Percentiles rank a stretch among this genome's conserved stretches.
Evolutionary conservation across 1,284 basidiomycete species (phyloP).

Genomic region (Papiliotrema flavescens): DNA sequence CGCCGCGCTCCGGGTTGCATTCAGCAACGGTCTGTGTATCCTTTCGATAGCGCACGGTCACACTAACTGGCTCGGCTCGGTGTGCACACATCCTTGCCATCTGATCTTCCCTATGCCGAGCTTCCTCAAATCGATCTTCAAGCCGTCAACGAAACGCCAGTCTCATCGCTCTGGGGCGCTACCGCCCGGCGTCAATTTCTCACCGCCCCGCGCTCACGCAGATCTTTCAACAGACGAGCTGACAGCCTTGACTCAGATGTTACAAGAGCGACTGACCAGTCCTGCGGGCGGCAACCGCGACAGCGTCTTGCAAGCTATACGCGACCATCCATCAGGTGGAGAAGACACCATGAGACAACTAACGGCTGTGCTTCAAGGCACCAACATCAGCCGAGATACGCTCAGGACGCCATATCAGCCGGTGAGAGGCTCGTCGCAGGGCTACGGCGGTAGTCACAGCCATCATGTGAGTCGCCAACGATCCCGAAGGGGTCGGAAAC

Average conservation of each 20-base stretch:
- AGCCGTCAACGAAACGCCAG: slow-evolving; percentile 1
- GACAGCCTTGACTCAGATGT: not conserved
- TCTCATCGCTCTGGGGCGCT: slow-evolving; percentile 1
- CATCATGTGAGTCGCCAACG: not conserved
- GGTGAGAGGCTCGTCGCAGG: not conserved
- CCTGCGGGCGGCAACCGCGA: not conserved
- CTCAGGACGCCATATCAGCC: not conserved
- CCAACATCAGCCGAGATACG: not conserved
- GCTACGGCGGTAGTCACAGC: not conserved
- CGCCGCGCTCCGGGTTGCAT: too few species aligned
- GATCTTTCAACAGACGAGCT: not conserved
- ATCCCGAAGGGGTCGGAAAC: not conserved
- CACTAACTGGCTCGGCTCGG: too few species aligned
- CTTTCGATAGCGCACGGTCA: too few species aligned
- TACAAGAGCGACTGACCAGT: not conserved
- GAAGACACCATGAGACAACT: slow-evolving; percentile 3
- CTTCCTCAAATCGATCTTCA: slow-evolving; percentile 18
- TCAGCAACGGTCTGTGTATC: too few species aligned
- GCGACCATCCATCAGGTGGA: not conserved
- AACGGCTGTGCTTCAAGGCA: not conserved
- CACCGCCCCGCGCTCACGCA: not conserved
- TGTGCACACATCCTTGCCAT: too few species aligned
- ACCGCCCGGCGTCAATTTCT: slow-evolving; percentile 1
- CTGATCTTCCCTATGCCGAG: slow-evolving; percentile 6
- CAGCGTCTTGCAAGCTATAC: not conserved